Evolutionary conservation across 164 flowering plant genomes (phyloP), one percentile per base, ranked within the genome.

Genomic region (Saururus chinensis): DNA sequence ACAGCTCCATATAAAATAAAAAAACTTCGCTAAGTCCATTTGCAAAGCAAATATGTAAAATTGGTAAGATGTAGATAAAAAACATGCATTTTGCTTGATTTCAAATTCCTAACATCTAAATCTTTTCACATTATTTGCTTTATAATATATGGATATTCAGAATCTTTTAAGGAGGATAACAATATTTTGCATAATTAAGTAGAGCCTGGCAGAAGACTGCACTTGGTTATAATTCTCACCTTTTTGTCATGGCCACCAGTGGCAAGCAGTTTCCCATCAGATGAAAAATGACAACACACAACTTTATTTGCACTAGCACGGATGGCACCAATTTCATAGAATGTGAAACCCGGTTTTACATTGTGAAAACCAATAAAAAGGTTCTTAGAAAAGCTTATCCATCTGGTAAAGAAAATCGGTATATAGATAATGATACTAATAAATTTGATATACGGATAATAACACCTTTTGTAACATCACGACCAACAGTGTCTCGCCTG

Each of bases 161-260:
- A n/a, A n/a, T n/a, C 12, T n/a, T 41, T 13, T 9, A 41, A 41
- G 45, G 12, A 41, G 12, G 11, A 41, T 17, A 45, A 45, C 49
- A 30, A 30, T 30, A 30, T 30, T 12, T 45, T 45, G 49, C 49
- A 45, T 12, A 12, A 12, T 12, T 45, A 45, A 17, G 17, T 12
- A 45, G 17, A 45, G 16, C 49, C 14, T 45, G 17, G 14, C 2
- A 41, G 17, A 45, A 45, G 49, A 45, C 17, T 17, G 17, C 49
- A 45, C 49, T 45, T 45, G 14, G 49, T 17, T 45, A 12, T 3
- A 45, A 45, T 1, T 17, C 45, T 53, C 52, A 77, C 87, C 82
- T 83, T 83, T 55, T 86, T 93, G 72, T 93, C 93, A 76, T 93
- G 96, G 65, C 99, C 96, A 61, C 92, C 99, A 79, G 77, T 88